Percentiles rank a stretch among this genome's conserved stretches.
Evolutionary conservation across 345 rosid species (phyloP).

Genomic region (Dipteronia dyeriana): DNA sequence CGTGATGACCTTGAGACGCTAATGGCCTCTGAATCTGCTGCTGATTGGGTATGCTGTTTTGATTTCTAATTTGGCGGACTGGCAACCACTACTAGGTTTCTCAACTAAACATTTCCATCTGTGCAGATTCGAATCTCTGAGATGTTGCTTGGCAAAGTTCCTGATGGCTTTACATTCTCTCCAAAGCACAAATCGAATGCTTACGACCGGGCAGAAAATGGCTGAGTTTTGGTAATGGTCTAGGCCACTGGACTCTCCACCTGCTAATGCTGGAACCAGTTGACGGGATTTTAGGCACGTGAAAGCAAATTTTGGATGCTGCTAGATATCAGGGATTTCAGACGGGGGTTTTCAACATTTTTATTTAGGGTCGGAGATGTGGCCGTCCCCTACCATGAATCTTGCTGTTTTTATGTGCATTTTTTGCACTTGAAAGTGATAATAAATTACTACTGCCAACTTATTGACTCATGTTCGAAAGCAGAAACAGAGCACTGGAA

Average conservation of each 20-base stretch:
- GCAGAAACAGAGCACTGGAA: no score
- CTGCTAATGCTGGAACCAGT: no score
- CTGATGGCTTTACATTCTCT: conserved; percentile 85
- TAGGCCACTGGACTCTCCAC: no score
- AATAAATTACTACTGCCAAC: no score
- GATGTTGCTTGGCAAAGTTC: conserved; percentile 92
- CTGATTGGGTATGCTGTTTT: conserved; percentile 71
- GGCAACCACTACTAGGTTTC: background rate
- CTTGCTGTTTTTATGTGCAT: no score
- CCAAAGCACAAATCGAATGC: conserved; percentile 96
- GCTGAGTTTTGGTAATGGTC: conserved; percentile 36
- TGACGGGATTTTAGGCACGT: no score
- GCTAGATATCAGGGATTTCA: no score
- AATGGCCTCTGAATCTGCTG: conserved; percentile 94
- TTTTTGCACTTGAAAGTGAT: no score
- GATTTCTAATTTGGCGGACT: background rate
- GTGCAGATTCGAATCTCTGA: conserved; percentile 82
- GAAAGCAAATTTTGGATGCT: no score
- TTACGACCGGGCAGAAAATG: conserved; percentile 86
- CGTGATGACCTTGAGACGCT: conserved; percentile 97
- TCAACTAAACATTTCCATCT: background rate
- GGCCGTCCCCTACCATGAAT: no score
- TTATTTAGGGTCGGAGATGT: no score
- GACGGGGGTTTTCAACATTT: background rate
- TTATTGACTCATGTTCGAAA: no score